Base-by-base conservation (phyloP, 805 yeast species). In the Starmerella tilneyi region DNA sequence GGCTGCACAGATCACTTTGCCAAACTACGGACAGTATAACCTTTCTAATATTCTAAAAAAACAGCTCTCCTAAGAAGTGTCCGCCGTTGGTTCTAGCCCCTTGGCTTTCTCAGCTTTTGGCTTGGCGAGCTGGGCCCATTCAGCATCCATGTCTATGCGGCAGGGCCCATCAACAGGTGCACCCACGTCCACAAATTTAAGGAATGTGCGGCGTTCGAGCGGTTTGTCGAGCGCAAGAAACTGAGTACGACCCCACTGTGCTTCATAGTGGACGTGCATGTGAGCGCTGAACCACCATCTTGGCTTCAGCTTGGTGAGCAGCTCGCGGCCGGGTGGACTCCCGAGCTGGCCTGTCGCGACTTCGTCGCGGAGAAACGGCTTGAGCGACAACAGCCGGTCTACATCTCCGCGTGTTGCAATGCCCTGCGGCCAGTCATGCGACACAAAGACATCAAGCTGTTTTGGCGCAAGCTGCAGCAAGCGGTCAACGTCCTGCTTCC, bases 371-470 rank as follows among this genome's bases (percentile, higher is more conserved):
- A 92, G 83, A 56, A 71, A 81, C 0, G 81, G 84, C 59, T 92
- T 92, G 11, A 55, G 52, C 22, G 58, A 56, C 20, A 89, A 55
- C 9, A 92, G 64, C 20, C 54, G 46, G 0, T 60, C 51, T n/a
- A 68, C 15, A 55, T 82, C 61, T 0, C 96, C 97, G 60, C 73
- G 64, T 5, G 74, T 63, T 34, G 72, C 81, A 9, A 88, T 78
- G 3, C 82, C 84, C 32, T 70, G 78, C 0, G 98, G 98, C 98
- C 98, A 92, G 65, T 92, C 98, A 62, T 92, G 98, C 26, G 84
- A 74, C 43, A 89, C 49, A 59, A 81, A 69, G 1, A 86, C 59
- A 53, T 84, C 82, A 5, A 76, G 38, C 12, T 11, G 4, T 23
- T 35, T 36, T 4, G 45, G 41, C 4, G 50, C 35, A 15, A 45